Evolutionary conservation across 2,329 filamentous ascomycete genomes (phyloP), one percentile per base, ranked within the genome.

Genomic region (Madurella mycetomatis): DNA sequence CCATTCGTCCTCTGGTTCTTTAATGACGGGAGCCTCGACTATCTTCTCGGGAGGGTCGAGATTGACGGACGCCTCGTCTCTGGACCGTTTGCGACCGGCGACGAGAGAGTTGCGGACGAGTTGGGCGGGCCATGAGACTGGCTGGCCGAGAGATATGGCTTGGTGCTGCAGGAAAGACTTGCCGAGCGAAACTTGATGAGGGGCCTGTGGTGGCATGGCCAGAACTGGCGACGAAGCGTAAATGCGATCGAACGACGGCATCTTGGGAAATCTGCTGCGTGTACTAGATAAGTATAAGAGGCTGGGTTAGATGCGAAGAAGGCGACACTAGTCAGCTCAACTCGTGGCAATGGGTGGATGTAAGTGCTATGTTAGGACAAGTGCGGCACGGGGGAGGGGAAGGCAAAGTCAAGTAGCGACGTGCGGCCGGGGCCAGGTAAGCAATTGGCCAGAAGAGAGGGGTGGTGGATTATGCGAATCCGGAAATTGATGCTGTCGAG

Each of bases 61-160:
- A 63, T 89, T 88, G 59, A 79, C 73, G 25, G 79, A 77, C 53
- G 87, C 86, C 69, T 92, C 87, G 65, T 88, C 85, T 66, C 87
- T 81, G 58, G 86, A 89, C 62, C 88, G 85, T 73, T 92, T 92
- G 67, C 86, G 84, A 61, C 87, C 85, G 62, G 82, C 81, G n/a
- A 69, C 68, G 41, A 66, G 65, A 40, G 65, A 62, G 45, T 55
- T 62, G 49, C 65, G 60, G 19, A 64, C 58, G 39, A 65, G 57
- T 17, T 67, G 60, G 42, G 66, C 67, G 19, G 67, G 62, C 65
- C 69, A 69, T 18, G 69, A 65, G 42, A 67, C 65, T 53, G 69
- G 57, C 37, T 67, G 62, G 54, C 67, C 64, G 59, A 73, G 70
- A 15, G 70, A 63, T 51, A 69, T 65, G 50, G 69, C 58, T 51